Percentiles rank a stretch among this genome's conserved stretches.
These are phyloP conservation scores for Ophiostoma novo-ulmi DNA, from an alignment of 2,329 filamentous ascomycete genomes.

Conservation along the genomic window DNA sequence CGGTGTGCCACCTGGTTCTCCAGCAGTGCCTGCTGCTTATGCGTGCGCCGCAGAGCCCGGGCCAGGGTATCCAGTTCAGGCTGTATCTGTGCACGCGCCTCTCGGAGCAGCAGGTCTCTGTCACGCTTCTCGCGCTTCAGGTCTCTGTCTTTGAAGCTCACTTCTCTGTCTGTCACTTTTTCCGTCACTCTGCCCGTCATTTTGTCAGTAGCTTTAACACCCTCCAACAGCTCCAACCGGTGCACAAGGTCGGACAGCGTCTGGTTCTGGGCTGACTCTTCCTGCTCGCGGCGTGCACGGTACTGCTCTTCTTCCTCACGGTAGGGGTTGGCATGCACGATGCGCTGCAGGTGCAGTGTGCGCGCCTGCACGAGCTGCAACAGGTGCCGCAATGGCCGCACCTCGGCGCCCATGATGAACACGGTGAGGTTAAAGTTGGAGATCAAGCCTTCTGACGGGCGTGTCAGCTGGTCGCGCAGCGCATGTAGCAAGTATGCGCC, in stretches of 20 bases:
- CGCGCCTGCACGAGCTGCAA: slow-evolving; percentile 73
- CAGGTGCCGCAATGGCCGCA: slow-evolving; percentile 75
- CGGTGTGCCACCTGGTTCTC: slow-evolving; percentile 71
- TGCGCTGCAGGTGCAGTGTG: slow-evolving; percentile 73
- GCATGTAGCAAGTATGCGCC: slow-evolving; percentile 81
- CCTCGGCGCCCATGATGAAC: slow-evolving; percentile 80
- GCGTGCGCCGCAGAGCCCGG: slow-evolving; percentile 81
- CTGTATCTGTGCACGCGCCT: slow-evolving; percentile 62
- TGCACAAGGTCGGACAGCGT: slow-evolving; percentile 52
- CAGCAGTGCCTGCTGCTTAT: slow-evolving; percentile 76
- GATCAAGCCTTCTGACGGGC: slow-evolving; percentile 78
- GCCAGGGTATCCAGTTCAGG: slow-evolving; percentile 84
- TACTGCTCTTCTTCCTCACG: slow-evolving; percentile 26
- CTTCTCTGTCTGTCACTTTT: not conserved
- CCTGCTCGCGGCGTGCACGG: slow-evolving; percentile 23
- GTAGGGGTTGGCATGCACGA: slow-evolving; percentile 55
- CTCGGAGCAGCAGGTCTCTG: slow-evolving; percentile 40
- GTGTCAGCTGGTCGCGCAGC: slow-evolving; percentile 73
- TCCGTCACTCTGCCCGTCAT: not conserved
- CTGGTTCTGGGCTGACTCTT: slow-evolving; percentile 35
- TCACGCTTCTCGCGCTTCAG: slow-evolving; percentile 17
- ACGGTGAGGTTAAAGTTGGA: slow-evolving; percentile 91
- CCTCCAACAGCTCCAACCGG: slow-evolving; percentile 56
- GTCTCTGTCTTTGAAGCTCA: slow-evolving; percentile 25
- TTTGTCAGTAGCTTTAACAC: not conserved